Conservation (phyloP, 225 moss, liverwort and hornwort genomes). For the Bryoerythrophyllum caledonicum region DNA sequence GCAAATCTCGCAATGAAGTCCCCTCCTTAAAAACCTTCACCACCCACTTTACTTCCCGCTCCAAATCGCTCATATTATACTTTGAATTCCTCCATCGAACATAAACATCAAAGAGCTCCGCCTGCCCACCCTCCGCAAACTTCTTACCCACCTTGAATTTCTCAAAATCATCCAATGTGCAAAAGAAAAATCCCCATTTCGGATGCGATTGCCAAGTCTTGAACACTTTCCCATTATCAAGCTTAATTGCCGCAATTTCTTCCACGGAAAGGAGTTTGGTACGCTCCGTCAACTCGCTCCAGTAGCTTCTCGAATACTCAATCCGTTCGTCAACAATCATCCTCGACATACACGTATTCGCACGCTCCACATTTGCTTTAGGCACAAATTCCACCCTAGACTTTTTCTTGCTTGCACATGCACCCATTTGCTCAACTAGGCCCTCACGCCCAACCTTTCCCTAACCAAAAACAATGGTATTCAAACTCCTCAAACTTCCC, state of each 20-base stretch:
- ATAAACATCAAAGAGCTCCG: neutral
- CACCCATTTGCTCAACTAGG: neutral
- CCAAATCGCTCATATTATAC: too few species aligned
- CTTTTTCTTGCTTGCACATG: neutral
- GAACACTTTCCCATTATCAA: neutral
- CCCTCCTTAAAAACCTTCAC: neutral
- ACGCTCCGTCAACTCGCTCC: neutral
- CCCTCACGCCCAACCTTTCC: neutral
- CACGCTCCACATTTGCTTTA: neutral
- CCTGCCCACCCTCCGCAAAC: neutral
- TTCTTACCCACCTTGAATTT: neutral
- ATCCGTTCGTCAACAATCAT: neutral
- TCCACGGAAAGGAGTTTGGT: neutral
- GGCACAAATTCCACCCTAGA: neutral
- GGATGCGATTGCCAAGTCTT: neutral
- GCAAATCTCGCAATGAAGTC: neutral
- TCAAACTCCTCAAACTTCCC: too few species aligned
- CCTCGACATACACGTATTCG: neutral
- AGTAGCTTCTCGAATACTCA: neutral
- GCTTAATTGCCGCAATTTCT: neutral
- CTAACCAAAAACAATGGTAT: neutral
- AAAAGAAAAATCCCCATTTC: neutral
- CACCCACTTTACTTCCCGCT: too few species aligned
- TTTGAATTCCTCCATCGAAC: too few species aligned
- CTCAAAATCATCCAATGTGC: neutral